phyloP scores from a whole-genome alignment of 2,329 filamentous ascomycete genomes.

The Exophiala alcalophila region DNA sequence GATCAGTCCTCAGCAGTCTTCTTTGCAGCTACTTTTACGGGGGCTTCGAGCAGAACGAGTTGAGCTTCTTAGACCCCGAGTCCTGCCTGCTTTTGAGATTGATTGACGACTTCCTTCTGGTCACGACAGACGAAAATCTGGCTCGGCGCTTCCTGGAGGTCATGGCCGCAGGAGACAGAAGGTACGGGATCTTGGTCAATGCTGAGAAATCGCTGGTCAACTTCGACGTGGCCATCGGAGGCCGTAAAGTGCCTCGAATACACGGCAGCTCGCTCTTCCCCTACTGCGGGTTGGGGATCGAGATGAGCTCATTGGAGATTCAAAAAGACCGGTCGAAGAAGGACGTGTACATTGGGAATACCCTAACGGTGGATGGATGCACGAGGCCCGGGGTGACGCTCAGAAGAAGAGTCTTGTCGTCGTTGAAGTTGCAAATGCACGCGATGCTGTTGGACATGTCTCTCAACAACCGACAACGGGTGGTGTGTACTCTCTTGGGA shows the following conservation, averaged over 20 bases:
- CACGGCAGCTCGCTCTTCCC: slow-evolving; percentile 61
- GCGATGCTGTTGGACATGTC: slow-evolving; percentile 77
- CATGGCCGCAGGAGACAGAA: slow-evolving; percentile 75
- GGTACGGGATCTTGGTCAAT: slow-evolving; percentile 78
- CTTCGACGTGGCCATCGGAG: slow-evolving; percentile 65
- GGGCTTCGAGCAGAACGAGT: slow-evolving; percentile 68
- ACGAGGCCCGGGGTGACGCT: slow-evolving; percentile 73
- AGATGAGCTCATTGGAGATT: slow-evolving; percentile 72
- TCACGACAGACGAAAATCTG: slow-evolving; percentile 67
- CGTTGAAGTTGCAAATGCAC: slow-evolving; percentile 82
- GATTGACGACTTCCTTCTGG: slow-evolving; percentile 89
- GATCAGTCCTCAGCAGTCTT: slow-evolving; percentile 79
- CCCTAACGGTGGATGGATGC: slow-evolving; percentile 74
- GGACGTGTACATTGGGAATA: slow-evolving; percentile 59
- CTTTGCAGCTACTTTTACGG: slow-evolving; percentile 97
- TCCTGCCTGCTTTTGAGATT: slow-evolving; percentile 70
- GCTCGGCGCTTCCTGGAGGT: slow-evolving; percentile 69
- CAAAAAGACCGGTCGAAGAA: slow-evolving; percentile 64
- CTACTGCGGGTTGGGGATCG: slow-evolving; percentile 80
- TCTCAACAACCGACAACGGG: slow-evolving; percentile 68
- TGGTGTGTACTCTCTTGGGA: slow-evolving; percentile 71
- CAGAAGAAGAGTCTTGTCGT: slow-evolving; percentile 68
- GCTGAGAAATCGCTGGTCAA: slow-evolving; percentile 78
- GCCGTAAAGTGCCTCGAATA: slow-evolving; percentile 51
- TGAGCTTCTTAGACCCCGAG: slow-evolving; percentile 61